Evolutionary conservation across 2,329 filamentous ascomycete genomes (phyloP).

Genomic region (Pyrenophora graminea): DNA sequence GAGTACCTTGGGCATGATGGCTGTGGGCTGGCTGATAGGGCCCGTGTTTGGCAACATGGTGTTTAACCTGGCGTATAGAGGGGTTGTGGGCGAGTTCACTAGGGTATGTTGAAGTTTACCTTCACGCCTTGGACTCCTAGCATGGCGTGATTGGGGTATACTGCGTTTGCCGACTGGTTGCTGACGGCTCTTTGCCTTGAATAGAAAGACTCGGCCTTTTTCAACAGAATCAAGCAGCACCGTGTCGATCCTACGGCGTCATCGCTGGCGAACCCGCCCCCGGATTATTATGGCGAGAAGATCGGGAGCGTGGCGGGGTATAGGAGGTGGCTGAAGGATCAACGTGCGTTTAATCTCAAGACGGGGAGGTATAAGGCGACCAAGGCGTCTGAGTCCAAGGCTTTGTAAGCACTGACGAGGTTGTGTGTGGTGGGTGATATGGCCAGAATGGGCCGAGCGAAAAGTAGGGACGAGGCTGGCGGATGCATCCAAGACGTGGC

Average conservation of each 20-base stretch:
- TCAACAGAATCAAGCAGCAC: constrained; percentile 85
- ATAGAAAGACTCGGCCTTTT: constrained; percentile 95
- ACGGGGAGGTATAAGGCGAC: constrained; percentile 61
- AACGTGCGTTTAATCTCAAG: constrained; percentile 88
- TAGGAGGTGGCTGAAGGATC: constrained; percentile 94
- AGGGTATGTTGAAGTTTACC: constrained; percentile 54
- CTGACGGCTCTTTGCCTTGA: constrained; percentile 36
- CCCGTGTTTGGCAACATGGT: constrained; percentile 78
- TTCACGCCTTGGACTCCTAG: neutral
- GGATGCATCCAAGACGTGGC: neutral
- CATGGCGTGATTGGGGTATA: neutral
- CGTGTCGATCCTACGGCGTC: constrained; percentile 89
- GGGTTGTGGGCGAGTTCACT: constrained; percentile 72
- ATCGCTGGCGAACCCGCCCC: constrained; percentile 88
- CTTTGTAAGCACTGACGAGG: neutral
- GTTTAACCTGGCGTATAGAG: constrained; percentile 76
- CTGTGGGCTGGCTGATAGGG: constrained; percentile 85
- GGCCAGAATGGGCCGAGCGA: neutral
- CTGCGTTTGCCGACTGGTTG: constrained; percentile 1
- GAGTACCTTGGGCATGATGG: constrained; percentile 74
- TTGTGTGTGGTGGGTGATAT: neutral
- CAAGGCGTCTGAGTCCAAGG: constrained; percentile 11
- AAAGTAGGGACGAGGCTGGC: neutral
- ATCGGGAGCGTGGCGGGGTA: constrained; percentile 92
- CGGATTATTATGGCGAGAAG: constrained; percentile 98